Evolutionary conservation across 2,329 filamentous ascomycete species (phyloP), one percentile per base, ranked within the genome.

Genomic region (Raffaelea deltoideospora): DNA sequence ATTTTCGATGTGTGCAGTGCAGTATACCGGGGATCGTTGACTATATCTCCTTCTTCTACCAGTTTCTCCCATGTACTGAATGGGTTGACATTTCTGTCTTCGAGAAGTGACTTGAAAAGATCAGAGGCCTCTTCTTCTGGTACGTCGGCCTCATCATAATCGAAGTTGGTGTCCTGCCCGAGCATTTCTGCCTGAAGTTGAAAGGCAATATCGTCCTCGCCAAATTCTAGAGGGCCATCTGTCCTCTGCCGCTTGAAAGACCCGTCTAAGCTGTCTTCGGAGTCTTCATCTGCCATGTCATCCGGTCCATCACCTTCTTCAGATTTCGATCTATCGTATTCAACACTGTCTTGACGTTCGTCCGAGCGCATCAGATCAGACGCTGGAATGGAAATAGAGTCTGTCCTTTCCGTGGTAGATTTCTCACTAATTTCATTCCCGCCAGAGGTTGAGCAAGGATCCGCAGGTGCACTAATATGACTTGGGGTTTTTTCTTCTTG

Each of bases 21-120:
- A 1, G 83, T 87, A 56, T 96, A 98, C 23, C 90, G 75, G 34
- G 79, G 67, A 53, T 98, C 90, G 40, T 93, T 77, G 33, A 94
- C 67, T 28, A 98, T 72, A 39, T 72, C 73, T 20, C 79, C 81
- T 43, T 88, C 79, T 45, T 93, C 81, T 18, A 95, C 69, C 5
- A 95, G 63, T 44, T 80, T 88, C 34, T 96, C 87, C 85, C 88
- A 98, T 0, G 86, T 77, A 21, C 76, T 82, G 59, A 86, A 98
- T 0, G 90, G 90, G 49, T 76, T 93, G 54, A 93, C 78, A 34
- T 67, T 63, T 48, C 74, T 75, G 54, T 96, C 88, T 50, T 86
- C 76, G 17, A 98, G 71, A 24, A 98, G 64, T 49, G 94, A 84
- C 39, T 77, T 79, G 63, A 95, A 95, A 0, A 94, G 63, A 1